Evolutionary conservation across 1,139 yeast genomes (phyloP).

Genomic region (Yamadazyma kanchanaburiensis): DNA sequence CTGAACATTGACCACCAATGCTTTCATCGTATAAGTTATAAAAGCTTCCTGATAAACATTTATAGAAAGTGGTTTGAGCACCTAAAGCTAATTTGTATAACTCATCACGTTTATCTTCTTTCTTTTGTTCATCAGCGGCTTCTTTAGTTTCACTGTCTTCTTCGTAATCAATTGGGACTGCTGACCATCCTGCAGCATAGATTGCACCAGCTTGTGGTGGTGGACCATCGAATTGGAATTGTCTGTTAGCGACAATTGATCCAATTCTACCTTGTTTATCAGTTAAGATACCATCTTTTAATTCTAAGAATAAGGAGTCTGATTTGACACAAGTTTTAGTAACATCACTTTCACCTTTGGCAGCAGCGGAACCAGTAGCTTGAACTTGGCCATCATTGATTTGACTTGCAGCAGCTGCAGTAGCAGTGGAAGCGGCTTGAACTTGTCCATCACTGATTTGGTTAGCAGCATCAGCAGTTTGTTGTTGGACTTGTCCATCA

Average conservation of each 20-base stretch:
- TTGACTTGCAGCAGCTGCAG: conserved; percentile 31
- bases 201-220: conserved; percentile 44
- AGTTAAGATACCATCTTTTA: conserved; percentile 26
- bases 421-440: conserved; percentile 33
- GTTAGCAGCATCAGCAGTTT: conserved; percentile 23
- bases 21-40: conserved; percentile 42
- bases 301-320: conserved; percentile 26
- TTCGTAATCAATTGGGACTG: conserved; percentile 25
- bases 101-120: conserved; percentile 18
- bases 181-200: conserved; percentile 39
- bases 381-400: conserved; percentile 22
- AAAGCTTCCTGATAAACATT: conserved; percentile 42
- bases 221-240: conserved; percentile 45
- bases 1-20: conserved; percentile 37
- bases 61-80: conserved; percentile 34
- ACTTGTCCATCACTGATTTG: conserved; percentile 33
- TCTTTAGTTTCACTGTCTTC: conserved; percentile 12
- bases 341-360: conserved; percentile 23
- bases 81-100: conserved; percentile 39
- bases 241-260: conserved; percentile 43
- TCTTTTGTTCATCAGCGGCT: conserved; percentile 14
- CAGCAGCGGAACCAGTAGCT: conserved; percentile 19
- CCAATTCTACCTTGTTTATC: conserved; percentile 38
- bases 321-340: conserved; percentile 21
- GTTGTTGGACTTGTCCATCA: conserved; percentile 62